These are phyloP conservation scores for Suhomyces maxii DNA, from an alignment of 1,139 yeast species.

Conservation along the genomic window DNA sequence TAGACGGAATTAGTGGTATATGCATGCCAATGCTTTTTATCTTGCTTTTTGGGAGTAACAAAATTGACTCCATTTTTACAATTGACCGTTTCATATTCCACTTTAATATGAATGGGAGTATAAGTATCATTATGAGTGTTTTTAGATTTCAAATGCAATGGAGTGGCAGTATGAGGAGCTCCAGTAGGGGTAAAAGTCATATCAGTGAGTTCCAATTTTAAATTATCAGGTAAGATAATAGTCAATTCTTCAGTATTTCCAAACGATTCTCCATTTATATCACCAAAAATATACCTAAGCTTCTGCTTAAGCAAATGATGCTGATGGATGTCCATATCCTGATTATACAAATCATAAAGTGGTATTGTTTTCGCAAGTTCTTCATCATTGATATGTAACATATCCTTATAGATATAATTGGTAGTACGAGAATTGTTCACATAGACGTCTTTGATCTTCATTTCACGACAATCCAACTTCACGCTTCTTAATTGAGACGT, in stretches of 20 bases:
- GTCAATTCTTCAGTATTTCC: slow-evolving; percentile 71
- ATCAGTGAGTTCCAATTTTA: slow-evolving; percentile 63
- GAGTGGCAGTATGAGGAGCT: slow-evolving; percentile 40
- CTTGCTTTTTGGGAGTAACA: slow-evolving; percentile 48
- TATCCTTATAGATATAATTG: slow-evolving; percentile 41
- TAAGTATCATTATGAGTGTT: slow-evolving; percentile 45
- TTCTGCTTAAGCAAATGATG: slow-evolving; percentile 66
- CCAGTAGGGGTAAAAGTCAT: slow-evolving; percentile 46
- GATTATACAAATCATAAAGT: slow-evolving; percentile 45
- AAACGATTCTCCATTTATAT: slow-evolving; percentile 32
- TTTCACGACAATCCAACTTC: slow-evolving; percentile 79
- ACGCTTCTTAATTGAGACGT: slow-evolving; percentile 58
- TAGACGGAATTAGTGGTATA: slow-evolving; percentile 79
- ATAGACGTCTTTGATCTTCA: slow-evolving; percentile 60
- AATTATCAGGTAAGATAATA: slow-evolving; percentile 69
- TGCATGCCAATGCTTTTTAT: slow-evolving; percentile 68
- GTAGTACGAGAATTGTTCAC: slow-evolving; percentile 49
- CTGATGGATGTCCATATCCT: slow-evolving; percentile 51
- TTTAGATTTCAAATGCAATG: slow-evolving; percentile 38
- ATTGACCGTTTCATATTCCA: slow-evolving; percentile 65
- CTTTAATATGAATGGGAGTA: slow-evolving; percentile 70
- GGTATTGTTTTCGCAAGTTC: slow-evolving; percentile 25
- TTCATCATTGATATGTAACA: slow-evolving; percentile 41
- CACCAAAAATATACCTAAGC: slow-evolving; percentile 61
- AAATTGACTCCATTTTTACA: slow-evolving; percentile 79